Base-by-base conservation (phyloP, 2,329 filamentous ascomycete species). In the Penicillium crustosum region DNA sequence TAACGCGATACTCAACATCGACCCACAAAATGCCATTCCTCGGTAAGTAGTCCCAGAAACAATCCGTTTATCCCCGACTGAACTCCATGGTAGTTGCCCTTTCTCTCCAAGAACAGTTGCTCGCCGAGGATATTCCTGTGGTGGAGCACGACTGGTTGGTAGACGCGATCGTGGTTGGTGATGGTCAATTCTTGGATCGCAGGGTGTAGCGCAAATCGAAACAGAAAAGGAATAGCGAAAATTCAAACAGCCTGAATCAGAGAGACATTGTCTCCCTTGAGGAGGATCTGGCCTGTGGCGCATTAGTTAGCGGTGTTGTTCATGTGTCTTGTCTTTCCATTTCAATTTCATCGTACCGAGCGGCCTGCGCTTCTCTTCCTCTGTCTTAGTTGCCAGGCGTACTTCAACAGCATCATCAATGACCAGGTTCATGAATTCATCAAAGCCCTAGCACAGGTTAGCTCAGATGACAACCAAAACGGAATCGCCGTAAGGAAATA, bases 381-480 rank as follows among this genome's bases (percentile, higher is more conserved):
- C 88, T 17, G 85, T 87, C 81, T 95, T 96, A 62, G 89, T 92
- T 55, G 90, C 82, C 72, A 91, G 85, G 75, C 88, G 90, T 44
- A 99, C 92, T 78, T 97, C 93, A 57, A 97, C 86, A 31, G 94
- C 94, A 68, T 99, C 92, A 72, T 99, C 94, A 65, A 96, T 85
- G 39, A 97, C 94, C 49, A 99, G 82, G 79, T 99, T 99, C 93
- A 99, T 97, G 80, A 97, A 99, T 77, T 99, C 94, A 75, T 99
- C 94, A 67, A 99, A 99, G 15, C 94, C 93, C 92, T 96, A 62
- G 27, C 36, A n/a, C 29, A 41, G 15, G 45, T 61, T 48, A 62
- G 53, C 42, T 53, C 43, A 41, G 45, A 42, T 47, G 31, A 41
- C 45, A 27, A 43, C 19, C 8, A 52, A 38, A 33, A 17, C 29